Conservation (phyloP, 2,329 filamentous ascomycete species). For the Verticillium nonalfalfae region DNA sequence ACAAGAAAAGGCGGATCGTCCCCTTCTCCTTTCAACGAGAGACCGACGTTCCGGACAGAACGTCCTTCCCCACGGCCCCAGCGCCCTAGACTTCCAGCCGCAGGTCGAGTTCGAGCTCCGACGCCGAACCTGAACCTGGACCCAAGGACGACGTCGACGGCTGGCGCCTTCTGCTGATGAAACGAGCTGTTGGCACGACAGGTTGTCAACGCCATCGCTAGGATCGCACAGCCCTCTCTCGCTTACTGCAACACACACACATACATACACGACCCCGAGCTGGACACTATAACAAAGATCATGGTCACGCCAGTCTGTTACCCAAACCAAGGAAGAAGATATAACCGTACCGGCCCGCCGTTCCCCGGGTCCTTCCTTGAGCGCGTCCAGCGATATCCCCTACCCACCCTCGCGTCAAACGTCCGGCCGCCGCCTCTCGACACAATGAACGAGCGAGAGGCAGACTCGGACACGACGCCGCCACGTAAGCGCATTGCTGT, state of each 20-base stretch:
- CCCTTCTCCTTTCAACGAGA: background rate
- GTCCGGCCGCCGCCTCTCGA: slow-evolving; percentile 15
- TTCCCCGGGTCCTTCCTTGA: slow-evolving; percentile 25
- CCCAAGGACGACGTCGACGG: background rate
- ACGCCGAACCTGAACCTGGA: background rate
- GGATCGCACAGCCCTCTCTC: slow-evolving; percentile 2
- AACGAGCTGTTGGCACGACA: slow-evolving; percentile 7
- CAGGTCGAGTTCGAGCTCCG: background rate
- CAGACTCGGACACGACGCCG: slow-evolving; percentile 33
- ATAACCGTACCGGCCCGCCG: slow-evolving; percentile 30
- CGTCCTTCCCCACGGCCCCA: background rate
- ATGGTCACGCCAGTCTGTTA: slow-evolving; percentile 38
- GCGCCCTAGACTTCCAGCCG: background rate
- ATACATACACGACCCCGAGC: background rate
- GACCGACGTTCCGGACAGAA: background rate
- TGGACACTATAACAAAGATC: background rate
- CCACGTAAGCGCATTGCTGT: slow-evolving; percentile 54
- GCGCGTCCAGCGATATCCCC: slow-evolving; percentile 23
- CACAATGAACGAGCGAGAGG: slow-evolving; percentile 32
- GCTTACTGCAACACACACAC: slow-evolving; percentile 8
- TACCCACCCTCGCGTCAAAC: slow-evolving; percentile 20
- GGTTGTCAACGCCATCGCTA: background rate
- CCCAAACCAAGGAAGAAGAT: slow-evolving; percentile 30
- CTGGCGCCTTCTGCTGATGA: slow-evolving; percentile 1
- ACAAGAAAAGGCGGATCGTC: slow-evolving; percentile 5